Base-by-base conservation (phyloP, 768 basidiomycete genomes). In the Panaeolus papilionaceus region DNA sequence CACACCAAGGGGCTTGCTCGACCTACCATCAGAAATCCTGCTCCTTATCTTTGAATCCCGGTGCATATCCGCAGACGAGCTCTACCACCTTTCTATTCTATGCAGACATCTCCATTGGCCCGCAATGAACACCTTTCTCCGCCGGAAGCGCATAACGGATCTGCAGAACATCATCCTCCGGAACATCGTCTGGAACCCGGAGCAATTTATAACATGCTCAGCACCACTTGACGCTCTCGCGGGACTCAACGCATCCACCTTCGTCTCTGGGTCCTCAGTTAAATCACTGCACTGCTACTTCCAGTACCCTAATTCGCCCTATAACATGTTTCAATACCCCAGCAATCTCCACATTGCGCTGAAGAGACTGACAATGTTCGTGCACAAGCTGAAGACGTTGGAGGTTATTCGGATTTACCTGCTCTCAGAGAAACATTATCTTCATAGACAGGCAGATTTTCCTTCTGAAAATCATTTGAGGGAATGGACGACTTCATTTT, bases 221-320 rank as follows among this genome's bases (percentile, higher is more conserved):
- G 49, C 49, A 33, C 64, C 64, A 14, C 42, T 37, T 1, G 64
- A 58, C 12, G n/a, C 49, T 54, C 64, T 65, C 28, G 42, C 64
- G 9, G 64, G 64, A 4, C 64, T 65, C 38, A 65, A 58, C 14
- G 54, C 54, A n/a, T 49, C 51, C 16, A 61, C 51, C 10, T 65
- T 38, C 38, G 8, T 65, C 2, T 38, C 8, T n/a, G 64, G 64
- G 23, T 16, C 49, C 23, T 9, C 6, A 0, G 49, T 65, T 9
- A 44, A 65, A 18, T 14, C 33, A 14, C 20, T 65, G 38, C 38
- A 37, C 4, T 65, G 64, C 38, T 58, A 65, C 38, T 65, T 65
- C 64, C 64, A 64, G 49, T 51, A 64, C 64, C 64, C 64, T 9
- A 47, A 64, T 49, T 64, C 64, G n/a, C 9, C 12, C 11, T 64